A percentile compares a stretch with the other conserved stretches of the same genome.
These are phyloP conservation scores for Salinomyces thailandicus DNA, from an alignment of 2,329 filamentous ascomycete species.

Conservation along the genomic window DNA sequence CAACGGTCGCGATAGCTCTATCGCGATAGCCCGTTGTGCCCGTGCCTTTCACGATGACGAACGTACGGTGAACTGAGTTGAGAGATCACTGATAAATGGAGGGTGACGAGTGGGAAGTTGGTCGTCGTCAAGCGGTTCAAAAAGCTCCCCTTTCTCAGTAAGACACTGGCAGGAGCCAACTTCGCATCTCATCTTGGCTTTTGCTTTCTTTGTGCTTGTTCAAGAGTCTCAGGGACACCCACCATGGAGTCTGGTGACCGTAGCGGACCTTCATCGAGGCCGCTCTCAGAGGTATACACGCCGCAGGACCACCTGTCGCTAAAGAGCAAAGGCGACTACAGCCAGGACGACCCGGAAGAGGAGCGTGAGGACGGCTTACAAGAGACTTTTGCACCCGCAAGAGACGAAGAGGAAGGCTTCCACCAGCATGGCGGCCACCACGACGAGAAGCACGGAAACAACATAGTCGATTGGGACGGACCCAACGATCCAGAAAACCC, in stretches of 20 bases:
- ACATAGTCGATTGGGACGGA: constrained; percentile 10
- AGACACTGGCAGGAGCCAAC: too few relatives aligned
- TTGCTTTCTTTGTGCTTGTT: too few relatives aligned
- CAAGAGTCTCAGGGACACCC: too few relatives aligned
- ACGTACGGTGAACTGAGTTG: too few relatives aligned
- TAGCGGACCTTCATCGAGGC: background rate
- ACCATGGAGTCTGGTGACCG: background rate
- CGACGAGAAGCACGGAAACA: background rate
- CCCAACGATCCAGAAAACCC: constrained; percentile 34
- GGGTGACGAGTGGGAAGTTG: too few relatives aligned
- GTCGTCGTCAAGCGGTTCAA: too few relatives aligned
- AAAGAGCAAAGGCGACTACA: background rate
- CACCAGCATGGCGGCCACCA: constrained; percentile 9
- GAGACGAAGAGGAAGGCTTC: constrained; percentile 8
- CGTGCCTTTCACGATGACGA: too few relatives aligned
- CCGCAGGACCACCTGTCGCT: background rate
- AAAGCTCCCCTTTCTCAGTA: too few relatives aligned
- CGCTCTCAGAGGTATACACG: background rate
- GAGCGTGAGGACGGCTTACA: constrained; percentile 8
- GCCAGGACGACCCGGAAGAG: constrained; percentile 1
- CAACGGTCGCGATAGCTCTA: too few relatives aligned
- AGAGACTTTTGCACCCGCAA: constrained; percentile 7
- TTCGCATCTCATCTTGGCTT: too few relatives aligned
- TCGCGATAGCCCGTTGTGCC: too few relatives aligned
- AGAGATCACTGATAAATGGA: too few relatives aligned